A percentile compares a stretch with the other conserved stretches of the same genome.
Evolutionary conservation across 1,284 basidiomycete species (phyloP).

Genomic region (Cerioporus squamosus): DNA sequence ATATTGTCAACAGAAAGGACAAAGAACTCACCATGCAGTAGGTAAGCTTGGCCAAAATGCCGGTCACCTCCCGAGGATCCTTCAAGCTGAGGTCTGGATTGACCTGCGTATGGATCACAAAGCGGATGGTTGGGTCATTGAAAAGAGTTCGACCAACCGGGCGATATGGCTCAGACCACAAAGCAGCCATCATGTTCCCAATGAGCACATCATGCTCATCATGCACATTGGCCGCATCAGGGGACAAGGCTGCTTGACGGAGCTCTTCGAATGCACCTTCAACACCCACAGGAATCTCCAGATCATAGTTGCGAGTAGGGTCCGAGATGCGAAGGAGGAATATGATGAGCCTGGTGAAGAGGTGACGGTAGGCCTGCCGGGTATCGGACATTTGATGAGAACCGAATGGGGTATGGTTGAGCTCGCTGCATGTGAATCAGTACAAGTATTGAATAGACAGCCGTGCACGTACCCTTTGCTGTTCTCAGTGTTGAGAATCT

Average conservation of each 20-base stretch:
- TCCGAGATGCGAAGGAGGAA: too few relatives aligned
- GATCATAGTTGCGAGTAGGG: too few relatives aligned
- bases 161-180: background rate
- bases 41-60: slow-evolving; percentile 4
- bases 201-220: too few relatives aligned
- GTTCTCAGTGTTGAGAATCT: too few relatives aligned
- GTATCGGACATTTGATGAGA: background rate
- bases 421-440: background rate
- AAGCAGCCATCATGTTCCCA: too few relatives aligned
- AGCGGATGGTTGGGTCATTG: slow-evolving; percentile 2
- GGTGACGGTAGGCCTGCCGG: background rate
- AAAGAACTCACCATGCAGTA: slow-evolving; percentile 1
- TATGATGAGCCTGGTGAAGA: too few relatives aligned
- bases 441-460: background rate
- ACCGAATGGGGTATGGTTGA: background rate
- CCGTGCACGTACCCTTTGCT: too few relatives aligned
- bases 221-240: too few relatives aligned
- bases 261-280: too few relatives aligned
- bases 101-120: slow-evolving; percentile 6
- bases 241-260: too few relatives aligned
- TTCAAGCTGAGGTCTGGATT: background rate
- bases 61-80: background rate
- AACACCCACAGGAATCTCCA: too few relatives aligned
- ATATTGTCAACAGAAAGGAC: too few relatives aligned
- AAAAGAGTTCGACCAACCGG: background rate